Percentiles rank a stretch among this genome's conserved stretches.
phyloP scores from a whole-genome alignment of 169 alveolate species.

The Neospora caninum region DNA sequence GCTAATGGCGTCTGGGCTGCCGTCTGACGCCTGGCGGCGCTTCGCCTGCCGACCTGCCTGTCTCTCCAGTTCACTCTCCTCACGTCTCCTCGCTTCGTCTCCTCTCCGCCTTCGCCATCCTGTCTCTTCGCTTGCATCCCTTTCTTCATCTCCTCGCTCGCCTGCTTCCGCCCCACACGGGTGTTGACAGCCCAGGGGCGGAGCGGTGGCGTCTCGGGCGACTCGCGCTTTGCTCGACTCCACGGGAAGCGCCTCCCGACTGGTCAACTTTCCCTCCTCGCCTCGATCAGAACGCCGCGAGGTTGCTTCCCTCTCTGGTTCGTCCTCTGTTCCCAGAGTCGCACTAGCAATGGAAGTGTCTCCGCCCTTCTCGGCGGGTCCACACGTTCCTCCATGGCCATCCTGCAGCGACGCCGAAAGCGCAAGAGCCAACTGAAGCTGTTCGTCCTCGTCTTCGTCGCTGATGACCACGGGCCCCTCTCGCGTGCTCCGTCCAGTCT shows the following conservation, averaged over 20 bases:
- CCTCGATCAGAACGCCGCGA: not conserved
- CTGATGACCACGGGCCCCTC: not conserved
- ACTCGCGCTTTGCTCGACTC: too few species aligned
- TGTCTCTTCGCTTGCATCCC: not conserved
- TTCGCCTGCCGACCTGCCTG: not conserved
- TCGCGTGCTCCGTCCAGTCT: not conserved
- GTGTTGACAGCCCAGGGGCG: not conserved
- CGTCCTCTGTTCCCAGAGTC: not conserved
- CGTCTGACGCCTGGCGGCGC: not conserved
- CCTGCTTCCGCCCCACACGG: not conserved
- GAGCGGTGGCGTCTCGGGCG: not conserved
- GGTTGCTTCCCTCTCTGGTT: not conserved
- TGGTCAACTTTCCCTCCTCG: too few species aligned
- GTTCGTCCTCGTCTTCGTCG: slow-evolving; percentile 25
- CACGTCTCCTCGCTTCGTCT: slow-evolving; percentile 6
- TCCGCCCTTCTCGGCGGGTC: not conserved
- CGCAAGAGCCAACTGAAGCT: slow-evolving; percentile 27
- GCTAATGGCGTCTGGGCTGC: not conserved
- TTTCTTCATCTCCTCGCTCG: not conserved
- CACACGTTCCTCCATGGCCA: not conserved
- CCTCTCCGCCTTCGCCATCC: not conserved
- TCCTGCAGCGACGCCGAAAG: not conserved
- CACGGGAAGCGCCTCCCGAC: too few species aligned
- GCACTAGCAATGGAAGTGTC: not conserved
- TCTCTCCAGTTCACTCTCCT: not conserved